These are phyloP conservation scores for Pyrenochaeta sp. DNA, from an alignment of 2,329 filamentous ascomycete genomes.

Conservation along the genomic window DNA sequence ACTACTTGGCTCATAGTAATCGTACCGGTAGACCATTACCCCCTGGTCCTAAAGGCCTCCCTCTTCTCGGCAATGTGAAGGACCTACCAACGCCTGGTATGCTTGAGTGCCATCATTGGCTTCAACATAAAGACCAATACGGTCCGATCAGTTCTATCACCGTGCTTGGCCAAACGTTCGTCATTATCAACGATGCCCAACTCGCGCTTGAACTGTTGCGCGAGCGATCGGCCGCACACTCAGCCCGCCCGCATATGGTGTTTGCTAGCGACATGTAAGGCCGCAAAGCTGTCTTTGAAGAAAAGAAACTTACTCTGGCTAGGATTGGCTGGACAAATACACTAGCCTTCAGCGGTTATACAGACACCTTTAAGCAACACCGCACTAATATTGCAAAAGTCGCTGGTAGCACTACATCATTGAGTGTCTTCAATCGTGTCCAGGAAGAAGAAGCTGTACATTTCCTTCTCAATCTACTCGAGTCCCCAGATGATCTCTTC, in stretches of 20 bases:
- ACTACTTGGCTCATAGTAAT: constrained; percentile 9
- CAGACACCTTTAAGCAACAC: constrained; percentile 25
- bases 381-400: constrained; percentile 35
- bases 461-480: constrained; percentile 29
- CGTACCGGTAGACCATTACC: constrained; percentile 49
- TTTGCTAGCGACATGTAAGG: constrained; percentile 30
- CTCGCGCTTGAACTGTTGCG: constrained; percentile 33
- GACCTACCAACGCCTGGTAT: constrained; percentile 54
- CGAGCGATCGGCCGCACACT: constrained; percentile 30
- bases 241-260: constrained; percentile 22
- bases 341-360: constrained; percentile 22
- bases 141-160: constrained; percentile 33
- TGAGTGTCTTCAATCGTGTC: constrained; percentile 24
- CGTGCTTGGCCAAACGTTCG: constrained; percentile 30
- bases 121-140: constrained; percentile 51
- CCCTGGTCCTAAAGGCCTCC: constrained; percentile 59
- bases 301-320: too few species aligned
- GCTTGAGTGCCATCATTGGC: constrained; percentile 54
- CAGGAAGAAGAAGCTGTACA: constrained; percentile 32
- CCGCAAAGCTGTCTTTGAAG: too few species aligned
- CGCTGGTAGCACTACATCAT: constrained; percentile 21
- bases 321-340: constrained; percentile 30
- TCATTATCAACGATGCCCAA: constrained; percentile 31
- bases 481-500: constrained; percentile 23
- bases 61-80: constrained; percentile 59